These are phyloP conservation scores for Crassisporium funariophilum DNA, from an alignment of 768 basidiomycete species.

Conservation along the genomic window DNA sequence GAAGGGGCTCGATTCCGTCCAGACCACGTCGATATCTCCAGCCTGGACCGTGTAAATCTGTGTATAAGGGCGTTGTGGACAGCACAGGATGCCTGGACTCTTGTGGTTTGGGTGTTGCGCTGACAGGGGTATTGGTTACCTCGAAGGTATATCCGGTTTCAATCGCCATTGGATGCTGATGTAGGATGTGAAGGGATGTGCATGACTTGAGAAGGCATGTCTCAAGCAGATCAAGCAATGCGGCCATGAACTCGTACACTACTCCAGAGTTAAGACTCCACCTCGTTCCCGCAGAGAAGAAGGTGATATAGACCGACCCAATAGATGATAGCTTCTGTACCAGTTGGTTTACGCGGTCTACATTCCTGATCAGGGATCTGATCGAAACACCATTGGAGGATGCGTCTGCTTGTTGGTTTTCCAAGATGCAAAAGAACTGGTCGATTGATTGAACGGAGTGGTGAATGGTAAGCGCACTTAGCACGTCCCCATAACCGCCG, in stretches of 20 bases:
- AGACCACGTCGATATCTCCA: too few species aligned
- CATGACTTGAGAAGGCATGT: neutral
- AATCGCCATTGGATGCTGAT: constrained; percentile 1
- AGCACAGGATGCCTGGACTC: too few species aligned
- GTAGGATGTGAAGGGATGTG: constrained; percentile 3
- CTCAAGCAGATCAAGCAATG: neutral
- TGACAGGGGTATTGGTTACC: too few species aligned
- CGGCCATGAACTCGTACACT: constrained; percentile 1
- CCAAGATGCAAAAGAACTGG: constrained; percentile 13
- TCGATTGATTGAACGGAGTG: constrained; percentile 8
- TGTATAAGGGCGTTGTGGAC: too few species aligned
- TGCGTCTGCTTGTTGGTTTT: constrained; percentile 7
- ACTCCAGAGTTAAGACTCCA: constrained; percentile 1
- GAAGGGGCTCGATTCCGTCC: too few species aligned
- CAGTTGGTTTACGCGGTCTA: constrained; percentile 11
- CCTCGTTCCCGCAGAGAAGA: constrained; percentile 8
- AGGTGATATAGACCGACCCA: constrained; percentile 8
- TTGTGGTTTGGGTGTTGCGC: too few species aligned
- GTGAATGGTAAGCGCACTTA: constrained; percentile 13
- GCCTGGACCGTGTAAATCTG: too few species aligned
- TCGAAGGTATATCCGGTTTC: constrained; percentile 2
- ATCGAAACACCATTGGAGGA: constrained; percentile 10
- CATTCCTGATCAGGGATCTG: constrained; percentile 10
- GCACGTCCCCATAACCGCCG: constrained; percentile 8
- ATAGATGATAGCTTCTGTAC: constrained; percentile 12